Evolutionary conservation across 306 rosid genomes (phyloP).

Genomic region (Styphnolobium japonicum): DNA sequence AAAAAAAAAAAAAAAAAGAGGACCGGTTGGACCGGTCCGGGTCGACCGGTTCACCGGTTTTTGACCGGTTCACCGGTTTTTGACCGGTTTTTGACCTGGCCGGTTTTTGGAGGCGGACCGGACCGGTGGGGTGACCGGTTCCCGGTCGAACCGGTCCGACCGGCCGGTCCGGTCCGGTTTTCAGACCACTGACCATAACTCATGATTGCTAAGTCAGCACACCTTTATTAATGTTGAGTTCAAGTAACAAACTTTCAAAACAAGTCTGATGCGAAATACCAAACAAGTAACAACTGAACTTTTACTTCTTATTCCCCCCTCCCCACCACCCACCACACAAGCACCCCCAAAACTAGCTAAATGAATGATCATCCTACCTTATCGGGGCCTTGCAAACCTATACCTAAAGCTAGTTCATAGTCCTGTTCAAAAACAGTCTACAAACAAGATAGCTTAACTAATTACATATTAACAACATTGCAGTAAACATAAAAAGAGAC

Average conservation of each 20-base stretch:
- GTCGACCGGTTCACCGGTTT: no score
- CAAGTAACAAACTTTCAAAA: not conserved
- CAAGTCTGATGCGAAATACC: not conserved
- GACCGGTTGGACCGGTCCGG: no score
- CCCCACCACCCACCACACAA: no score
- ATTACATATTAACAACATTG: not conserved
- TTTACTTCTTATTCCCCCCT: not conserved
- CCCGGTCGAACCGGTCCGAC: no score
- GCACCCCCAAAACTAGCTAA: no score
- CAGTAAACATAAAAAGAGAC: not conserved
- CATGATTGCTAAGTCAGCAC: not conserved
- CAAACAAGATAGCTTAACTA: not conserved
- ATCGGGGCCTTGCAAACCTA: not conserved
- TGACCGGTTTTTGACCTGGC: no score
- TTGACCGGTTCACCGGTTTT: no score
- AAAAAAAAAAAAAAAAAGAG: no score
- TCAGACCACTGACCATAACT: not conserved
- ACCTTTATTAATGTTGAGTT: not conserved
- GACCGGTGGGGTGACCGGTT: no score
- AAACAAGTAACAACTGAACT: not conserved
- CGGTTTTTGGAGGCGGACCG: no score
- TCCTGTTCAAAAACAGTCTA: not conserved
- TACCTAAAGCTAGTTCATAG: not conserved
- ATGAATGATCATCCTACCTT: not conserved
- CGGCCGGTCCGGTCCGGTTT: no score